A percentile compares a stretch with the other conserved stretches of the same genome.
Evolutionary conservation across 2,329 filamentous ascomycete genomes (phyloP).

Genomic region (Fusarium caatingaense): DNA sequence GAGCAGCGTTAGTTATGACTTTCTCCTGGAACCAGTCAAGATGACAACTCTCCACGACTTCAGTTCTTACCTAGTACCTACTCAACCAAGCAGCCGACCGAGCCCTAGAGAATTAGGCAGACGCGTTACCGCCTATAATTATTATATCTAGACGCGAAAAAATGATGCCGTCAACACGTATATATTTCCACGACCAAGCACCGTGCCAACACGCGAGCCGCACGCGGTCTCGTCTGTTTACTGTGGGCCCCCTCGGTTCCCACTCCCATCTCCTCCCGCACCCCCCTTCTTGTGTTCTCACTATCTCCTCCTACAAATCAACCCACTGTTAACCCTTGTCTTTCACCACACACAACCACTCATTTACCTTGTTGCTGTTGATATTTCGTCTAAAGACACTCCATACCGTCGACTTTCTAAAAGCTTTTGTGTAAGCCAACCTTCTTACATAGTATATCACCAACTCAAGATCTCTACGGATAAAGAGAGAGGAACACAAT

Average conservation of each 20-base stretch:
- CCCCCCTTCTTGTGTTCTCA: constrained; percentile 2
- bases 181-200: background rate
- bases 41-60: background rate
- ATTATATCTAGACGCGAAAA: background rate
- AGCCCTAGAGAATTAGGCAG: background rate
- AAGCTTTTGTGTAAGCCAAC: constrained; percentile 10
- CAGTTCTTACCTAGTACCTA: background rate
- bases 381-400: constrained; percentile 3
- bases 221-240: background rate
- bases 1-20: background rate
- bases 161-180: background rate
- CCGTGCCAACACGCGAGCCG: background rate
- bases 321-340: constrained; percentile 12
- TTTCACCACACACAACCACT: constrained; percentile 14
- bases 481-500: background rate
- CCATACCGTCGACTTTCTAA: constrained; percentile 1
- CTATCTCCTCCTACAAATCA: background rate
- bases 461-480: background rate
- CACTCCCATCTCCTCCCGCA: background rate
- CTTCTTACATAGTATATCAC: background rate
- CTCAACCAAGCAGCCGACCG: background rate
- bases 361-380: background rate
- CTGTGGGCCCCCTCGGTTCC: background rate
- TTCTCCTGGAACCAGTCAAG: background rate
- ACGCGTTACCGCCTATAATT: background rate